Conservation (phyloP, 2,329 filamentous ascomycete genomes). For the Rasamsonia emersonii region DNA sequence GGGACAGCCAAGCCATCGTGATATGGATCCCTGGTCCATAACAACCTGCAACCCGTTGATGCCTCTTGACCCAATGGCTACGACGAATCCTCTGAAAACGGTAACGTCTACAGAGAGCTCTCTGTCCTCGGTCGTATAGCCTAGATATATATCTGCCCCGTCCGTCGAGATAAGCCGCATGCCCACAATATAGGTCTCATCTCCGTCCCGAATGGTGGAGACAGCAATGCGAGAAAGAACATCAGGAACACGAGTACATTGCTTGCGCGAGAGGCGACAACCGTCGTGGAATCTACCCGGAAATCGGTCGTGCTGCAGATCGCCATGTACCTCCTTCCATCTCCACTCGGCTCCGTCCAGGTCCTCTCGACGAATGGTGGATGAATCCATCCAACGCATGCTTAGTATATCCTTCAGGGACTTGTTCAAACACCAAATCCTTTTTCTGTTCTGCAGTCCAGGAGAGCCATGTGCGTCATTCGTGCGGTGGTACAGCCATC, state of each 20-base stretch:
- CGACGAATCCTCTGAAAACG: slow-evolving; percentile 3
- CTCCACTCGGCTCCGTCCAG: not conserved
- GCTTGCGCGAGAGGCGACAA: slow-evolving; percentile 8
- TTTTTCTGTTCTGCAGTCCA: slow-evolving; percentile 13
- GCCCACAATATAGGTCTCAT: slow-evolving; percentile 4
- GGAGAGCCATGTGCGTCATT: slow-evolving; percentile 15
- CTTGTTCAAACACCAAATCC: slow-evolving; percentile 7
- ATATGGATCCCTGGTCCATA: slow-evolving; percentile 1
- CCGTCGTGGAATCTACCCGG: not conserved
- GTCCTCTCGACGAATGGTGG: not conserved
- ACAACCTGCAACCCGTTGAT: slow-evolving; percentile 6
- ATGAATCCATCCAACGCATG: not conserved
- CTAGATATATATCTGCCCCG: slow-evolving; percentile 2
- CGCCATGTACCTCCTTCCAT: slow-evolving; percentile 4
- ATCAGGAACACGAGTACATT: slow-evolving; percentile 1
- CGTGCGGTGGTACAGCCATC: slow-evolving; percentile 3
- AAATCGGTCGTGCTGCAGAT: slow-evolving; percentile 8
- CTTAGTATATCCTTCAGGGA: not conserved
- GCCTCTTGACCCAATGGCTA: slow-evolving; percentile 6
- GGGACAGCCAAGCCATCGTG: slow-evolving; percentile 5
- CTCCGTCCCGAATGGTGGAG: slow-evolving; percentile 1
- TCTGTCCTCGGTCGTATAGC: slow-evolving; percentile 1
- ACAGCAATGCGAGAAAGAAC: slow-evolving; percentile 4
- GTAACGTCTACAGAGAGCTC: slow-evolving; percentile 2
- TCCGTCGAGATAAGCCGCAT: slow-evolving; percentile 6